A percentile compares a stretch with the other conserved stretches of the same genome.
Conservation (phyloP, 75 land plant genomes). For the Sequoiadendron giganteum region DNA sequence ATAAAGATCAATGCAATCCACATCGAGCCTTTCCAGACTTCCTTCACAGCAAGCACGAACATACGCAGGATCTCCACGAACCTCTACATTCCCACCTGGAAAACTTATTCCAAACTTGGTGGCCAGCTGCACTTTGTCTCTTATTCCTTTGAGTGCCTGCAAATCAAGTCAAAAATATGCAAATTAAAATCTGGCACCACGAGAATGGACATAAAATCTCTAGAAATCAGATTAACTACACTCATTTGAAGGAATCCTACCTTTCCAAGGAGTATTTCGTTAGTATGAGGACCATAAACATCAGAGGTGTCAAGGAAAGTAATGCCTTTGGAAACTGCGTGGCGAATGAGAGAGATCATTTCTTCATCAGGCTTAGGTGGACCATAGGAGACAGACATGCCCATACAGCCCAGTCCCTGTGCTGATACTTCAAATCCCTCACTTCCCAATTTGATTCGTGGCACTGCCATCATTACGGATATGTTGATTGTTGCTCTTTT, state of each 20-base stretch:
- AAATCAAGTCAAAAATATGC: no score
- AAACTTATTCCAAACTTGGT: no score
- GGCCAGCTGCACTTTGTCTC: no score
- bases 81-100: no score
- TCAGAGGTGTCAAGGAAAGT: slow-evolving; percentile 69
- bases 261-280: slow-evolving; percentile 65
- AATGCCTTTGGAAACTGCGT: slow-evolving; percentile 46
- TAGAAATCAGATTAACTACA: no score
- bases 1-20: no score
- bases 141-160: no score
- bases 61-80: no score
- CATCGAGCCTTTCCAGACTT: no score
- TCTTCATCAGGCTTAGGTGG: slow-evolving; percentile 51
- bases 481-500: not conserved
- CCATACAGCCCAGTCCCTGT: slow-evolving; percentile 64
- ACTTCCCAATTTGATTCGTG: slow-evolving; percentile 40
- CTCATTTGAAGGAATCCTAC: not conserved
- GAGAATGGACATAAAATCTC: no score
- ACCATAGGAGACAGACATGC: slow-evolving; percentile 56
- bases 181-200: no score
- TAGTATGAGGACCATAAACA: slow-evolving; percentile 55
- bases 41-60: no score
- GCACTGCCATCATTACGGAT: not conserved
- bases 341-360: slow-evolving; percentile 50
- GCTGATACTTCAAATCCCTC: slow-evolving; percentile 56